Percentiles rank a stretch among this genome's conserved stretches.
These are phyloP conservation scores for Rhodomyrtus tomentosa DNA, from an alignment of 345 rosid genomes.

Conservation along the genomic window DNA sequence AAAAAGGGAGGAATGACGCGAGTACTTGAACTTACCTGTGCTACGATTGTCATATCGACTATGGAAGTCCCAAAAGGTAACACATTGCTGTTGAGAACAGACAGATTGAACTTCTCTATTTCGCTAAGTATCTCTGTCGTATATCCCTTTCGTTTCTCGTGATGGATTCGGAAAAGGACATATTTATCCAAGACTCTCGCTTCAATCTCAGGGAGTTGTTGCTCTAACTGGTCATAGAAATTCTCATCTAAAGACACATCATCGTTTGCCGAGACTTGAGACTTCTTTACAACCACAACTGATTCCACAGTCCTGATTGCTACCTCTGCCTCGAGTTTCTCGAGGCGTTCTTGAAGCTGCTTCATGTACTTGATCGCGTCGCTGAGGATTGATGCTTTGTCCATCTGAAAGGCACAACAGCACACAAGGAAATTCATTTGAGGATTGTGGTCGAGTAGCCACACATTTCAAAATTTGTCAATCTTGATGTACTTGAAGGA, in stretches of 20 bases:
- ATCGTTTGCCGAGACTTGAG: conserved; percentile 21
- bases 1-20: background rate
- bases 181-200: conserved; percentile 40
- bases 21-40: conserved; percentile 30
- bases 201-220: conserved; percentile 51
- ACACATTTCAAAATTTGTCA: background rate
- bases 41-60: conserved; percentile 51
- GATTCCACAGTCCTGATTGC: conserved; percentile 40
- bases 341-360: conserved; percentile 54
- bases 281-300: conserved; percentile 33
- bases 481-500: background rate
- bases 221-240: conserved; percentile 6
- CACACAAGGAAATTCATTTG: background rate
- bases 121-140: conserved; percentile 24
- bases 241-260: conserved; percentile 24
- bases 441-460: background rate
- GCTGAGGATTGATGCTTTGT: conserved; percentile 60
- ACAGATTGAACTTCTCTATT: conserved; percentile 38
- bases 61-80: conserved; percentile 53
- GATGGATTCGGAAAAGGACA: conserved; percentile 52
- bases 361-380: conserved; percentile 48
- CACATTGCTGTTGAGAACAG: conserved; percentile 22
- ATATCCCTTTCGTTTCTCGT: conserved; percentile 40
- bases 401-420: conserved; percentile 24
- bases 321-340: conserved; percentile 38